A percentile compares a stretch with the other conserved stretches of the same genome.
These are phyloP conservation scores for Fusarium pseudonygamai DNA, from an alignment of 2,329 filamentous ascomycete species.

Conservation along the genomic window DNA sequence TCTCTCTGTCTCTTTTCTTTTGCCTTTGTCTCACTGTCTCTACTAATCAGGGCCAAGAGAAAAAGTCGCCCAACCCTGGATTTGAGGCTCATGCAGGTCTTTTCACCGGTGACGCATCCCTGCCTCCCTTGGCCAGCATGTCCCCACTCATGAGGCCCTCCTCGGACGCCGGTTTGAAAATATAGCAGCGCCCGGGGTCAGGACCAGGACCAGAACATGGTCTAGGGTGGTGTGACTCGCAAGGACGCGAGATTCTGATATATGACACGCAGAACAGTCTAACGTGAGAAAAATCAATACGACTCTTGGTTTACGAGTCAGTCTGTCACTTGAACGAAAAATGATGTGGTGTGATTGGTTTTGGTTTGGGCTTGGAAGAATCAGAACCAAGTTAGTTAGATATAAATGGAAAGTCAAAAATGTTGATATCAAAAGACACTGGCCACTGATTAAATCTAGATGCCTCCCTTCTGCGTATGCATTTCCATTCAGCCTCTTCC, in stretches of 20 bases:
- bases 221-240: slow-evolving; percentile 4
- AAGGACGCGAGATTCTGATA: slow-evolving; percentile 19
- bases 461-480: neutral
- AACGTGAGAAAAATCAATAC: neutral
- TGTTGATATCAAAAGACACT: neutral
- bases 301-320: neutral
- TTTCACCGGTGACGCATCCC: slow-evolving; percentile 27
- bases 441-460: neutral
- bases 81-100: slow-evolving; percentile 31
- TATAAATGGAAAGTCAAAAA: neutral
- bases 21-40: neutral
- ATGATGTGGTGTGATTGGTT: slow-evolving; percentile 4
- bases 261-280: slow-evolving; percentile 7
- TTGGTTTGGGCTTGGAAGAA: neutral
- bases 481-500: neutral
- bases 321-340: neutral
- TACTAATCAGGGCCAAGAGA: slow-evolving; percentile 1
- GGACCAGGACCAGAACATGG: neutral
- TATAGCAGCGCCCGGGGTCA: neutral
- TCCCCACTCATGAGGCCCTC: slow-evolving; percentile 32
- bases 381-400: neutral
- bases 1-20: neutral
- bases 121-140: neutral
- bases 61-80: slow-evolving; percentile 5
- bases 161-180: slow-evolving; percentile 23